Conservation (phyloP, 495 filamentous ascomycete genomes). For the Tuber indicum region DNA sequence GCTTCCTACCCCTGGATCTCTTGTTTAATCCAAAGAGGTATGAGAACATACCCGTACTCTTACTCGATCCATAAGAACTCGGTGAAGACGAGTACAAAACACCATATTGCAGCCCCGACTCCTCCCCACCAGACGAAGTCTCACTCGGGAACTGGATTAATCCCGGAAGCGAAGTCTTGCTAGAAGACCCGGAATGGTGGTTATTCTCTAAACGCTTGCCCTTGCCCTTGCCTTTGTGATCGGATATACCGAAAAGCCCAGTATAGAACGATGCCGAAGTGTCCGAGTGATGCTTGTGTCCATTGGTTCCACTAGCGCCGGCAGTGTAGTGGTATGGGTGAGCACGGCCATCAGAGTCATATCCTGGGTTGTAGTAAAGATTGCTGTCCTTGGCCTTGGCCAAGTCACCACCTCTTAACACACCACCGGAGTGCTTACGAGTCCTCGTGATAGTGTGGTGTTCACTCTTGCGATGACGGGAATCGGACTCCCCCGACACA, state of each 20-base stretch:
- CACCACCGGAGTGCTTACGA: conserved; percentile 7
- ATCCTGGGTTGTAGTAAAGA: conserved; percentile 34
- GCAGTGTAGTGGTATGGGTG: conserved; percentile 25
- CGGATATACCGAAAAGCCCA: conserved; percentile 17
- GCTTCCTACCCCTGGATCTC: neutral
- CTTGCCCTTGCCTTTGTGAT: conserved; percentile 12
- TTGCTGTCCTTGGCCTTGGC: conserved; percentile 4
- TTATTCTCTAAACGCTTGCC: conserved; percentile 3
- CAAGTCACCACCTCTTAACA: conserved; percentile 22
- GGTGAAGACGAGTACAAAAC: conserved; percentile 20
- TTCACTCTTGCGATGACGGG: neutral
- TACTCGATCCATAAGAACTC: conserved; percentile 18
- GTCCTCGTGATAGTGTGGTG: conserved; percentile 5
- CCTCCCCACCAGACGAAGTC: conserved; percentile 18
- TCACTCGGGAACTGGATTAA: conserved; percentile 22
- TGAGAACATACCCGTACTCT: conserved; percentile 2
- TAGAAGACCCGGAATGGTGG: conserved; percentile 13
- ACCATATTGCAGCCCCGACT: conserved; percentile 22
- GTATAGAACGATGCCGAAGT: conserved; percentile 24
- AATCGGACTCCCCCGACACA: conserved; percentile 14
- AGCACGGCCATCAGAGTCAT: conserved; percentile 24
- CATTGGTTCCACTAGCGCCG: neutral
- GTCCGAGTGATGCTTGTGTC: conserved; percentile 7
- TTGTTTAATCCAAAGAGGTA: conserved; percentile 10
- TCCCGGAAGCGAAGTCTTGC: conserved; percentile 11